phyloP scores from a whole-genome alignment of 2,329 filamentous ascomycete species.

The Penicillium sp. region DNA sequence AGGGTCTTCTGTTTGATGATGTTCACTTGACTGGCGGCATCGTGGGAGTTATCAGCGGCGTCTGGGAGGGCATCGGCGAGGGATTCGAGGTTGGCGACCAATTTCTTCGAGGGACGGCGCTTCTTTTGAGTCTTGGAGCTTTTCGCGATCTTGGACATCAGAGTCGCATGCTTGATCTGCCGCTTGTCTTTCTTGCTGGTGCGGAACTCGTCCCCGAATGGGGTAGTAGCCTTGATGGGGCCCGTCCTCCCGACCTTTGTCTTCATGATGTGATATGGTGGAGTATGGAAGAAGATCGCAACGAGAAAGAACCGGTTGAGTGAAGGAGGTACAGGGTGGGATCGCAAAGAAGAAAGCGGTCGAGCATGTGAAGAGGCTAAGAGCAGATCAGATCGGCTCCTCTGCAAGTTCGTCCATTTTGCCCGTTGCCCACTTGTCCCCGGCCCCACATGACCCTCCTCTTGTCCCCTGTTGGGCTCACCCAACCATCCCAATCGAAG shows the following conservation, averaged over 20 bases:
- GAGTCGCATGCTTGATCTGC: slow-evolving; percentile 77
- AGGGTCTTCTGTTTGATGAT: slow-evolving; percentile 78
- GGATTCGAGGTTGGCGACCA: slow-evolving; percentile 74
- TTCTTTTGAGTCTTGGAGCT: slow-evolving; percentile 65
- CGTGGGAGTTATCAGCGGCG: slow-evolving; percentile 55
- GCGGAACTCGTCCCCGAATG: slow-evolving; percentile 60
- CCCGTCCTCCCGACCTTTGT: slow-evolving; percentile 17
- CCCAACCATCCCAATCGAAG: slow-evolving; percentile 11
- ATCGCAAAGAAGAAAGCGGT: neutral
- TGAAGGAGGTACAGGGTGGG: neutral
- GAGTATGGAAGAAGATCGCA: neutral
- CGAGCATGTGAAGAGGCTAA: slow-evolving; percentile 27
- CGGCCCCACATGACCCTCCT: slow-evolving; percentile 17
- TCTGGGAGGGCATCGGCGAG: slow-evolving; percentile 82
- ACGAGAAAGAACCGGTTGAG: slow-evolving; percentile 25
- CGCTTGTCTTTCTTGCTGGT: slow-evolving; percentile 84
- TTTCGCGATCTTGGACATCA: slow-evolving; percentile 78
- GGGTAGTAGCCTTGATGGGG: slow-evolving; percentile 13
- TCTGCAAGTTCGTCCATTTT: slow-evolving; percentile 12
- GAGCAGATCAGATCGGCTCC: slow-evolving; percentile 7
- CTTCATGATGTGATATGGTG: slow-evolving; percentile 2
- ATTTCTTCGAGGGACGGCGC: slow-evolving; percentile 75
- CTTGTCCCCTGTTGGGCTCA: slow-evolving; percentile 29
- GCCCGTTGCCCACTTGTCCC: neutral
- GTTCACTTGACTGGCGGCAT: slow-evolving; percentile 61